A percentile compares a stretch with the other conserved stretches of the same genome.
phyloP scores from a whole-genome alignment of 2,329 filamentous ascomycete species.

The Triangularia setosa region DNA sequence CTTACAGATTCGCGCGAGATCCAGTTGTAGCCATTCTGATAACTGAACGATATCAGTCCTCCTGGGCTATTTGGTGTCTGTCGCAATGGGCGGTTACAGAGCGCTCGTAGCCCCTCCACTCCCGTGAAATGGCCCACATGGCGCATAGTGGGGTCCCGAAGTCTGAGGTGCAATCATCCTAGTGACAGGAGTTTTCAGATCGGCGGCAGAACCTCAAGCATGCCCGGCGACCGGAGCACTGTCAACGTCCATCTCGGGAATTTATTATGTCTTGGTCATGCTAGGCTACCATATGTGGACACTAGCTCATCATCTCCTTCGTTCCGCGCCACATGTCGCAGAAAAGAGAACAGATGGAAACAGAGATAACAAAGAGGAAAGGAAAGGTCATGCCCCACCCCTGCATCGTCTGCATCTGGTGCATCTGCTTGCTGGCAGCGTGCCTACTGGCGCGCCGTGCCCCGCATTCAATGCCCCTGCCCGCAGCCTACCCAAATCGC shows the following conservation, averaged over 20 bases:
- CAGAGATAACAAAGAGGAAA: neutral
- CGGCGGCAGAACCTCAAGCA: neutral
- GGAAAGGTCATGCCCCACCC: neutral
- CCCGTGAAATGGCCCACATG: neutral
- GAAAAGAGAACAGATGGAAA: neutral
- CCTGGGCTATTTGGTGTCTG: neutral
- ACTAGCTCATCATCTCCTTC: neutral
- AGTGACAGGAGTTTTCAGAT: neutral
- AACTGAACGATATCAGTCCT: neutral
- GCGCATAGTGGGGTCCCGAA: slow-evolving; percentile 1
- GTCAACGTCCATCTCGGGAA: neutral
- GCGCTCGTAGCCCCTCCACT: slow-evolving; percentile 1
- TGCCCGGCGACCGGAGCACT: neutral
- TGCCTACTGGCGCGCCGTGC: slow-evolving; percentile 9
- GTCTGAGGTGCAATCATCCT: neutral
- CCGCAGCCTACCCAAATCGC: neutral
- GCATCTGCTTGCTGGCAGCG: neutral
- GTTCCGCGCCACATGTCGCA: neutral
- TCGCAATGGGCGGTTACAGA: neutral
- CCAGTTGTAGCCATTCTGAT: neutral
- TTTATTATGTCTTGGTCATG: neutral
- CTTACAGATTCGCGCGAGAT: too few species aligned
- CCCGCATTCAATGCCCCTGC: slow-evolving; percentile 3
- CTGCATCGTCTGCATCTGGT: neutral
- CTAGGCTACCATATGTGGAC: neutral